Percentiles rank a stretch among this genome's conserved stretches.
Conservation (phyloP, 805 yeast genomes). For the Saccharomycopsis schoenii region DNA sequence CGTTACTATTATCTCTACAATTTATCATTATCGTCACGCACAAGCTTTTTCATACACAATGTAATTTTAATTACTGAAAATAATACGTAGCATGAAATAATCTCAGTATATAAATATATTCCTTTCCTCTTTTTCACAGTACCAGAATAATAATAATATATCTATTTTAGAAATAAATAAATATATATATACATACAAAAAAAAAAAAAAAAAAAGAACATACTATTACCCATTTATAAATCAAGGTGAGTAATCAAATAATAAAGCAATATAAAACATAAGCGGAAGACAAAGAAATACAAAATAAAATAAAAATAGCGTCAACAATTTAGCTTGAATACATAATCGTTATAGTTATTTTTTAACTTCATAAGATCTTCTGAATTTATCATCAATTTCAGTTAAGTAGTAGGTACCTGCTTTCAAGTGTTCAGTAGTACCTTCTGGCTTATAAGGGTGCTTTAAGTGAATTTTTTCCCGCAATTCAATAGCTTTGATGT, state of each 20-base stretch:
- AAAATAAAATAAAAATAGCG: neutral
- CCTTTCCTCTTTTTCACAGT: no score
- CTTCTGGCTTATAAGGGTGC: constrained; percentile 70
- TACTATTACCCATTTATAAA: neutral
- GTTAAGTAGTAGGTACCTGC: constrained; percentile 77
- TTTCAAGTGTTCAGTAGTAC: constrained; percentile 61
- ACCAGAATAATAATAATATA: no score
- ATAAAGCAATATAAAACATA: neutral
- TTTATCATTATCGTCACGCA: no score
- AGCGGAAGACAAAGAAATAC: neutral
- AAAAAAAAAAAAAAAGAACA: no score
- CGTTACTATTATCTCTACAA: no score
- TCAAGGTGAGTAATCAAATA: neutral
- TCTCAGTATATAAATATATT: no score
- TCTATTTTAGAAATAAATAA: neutral
- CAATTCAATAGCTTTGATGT: constrained; percentile 67
- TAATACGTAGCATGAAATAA: no score
- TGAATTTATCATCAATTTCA: constrained; percentile 77
- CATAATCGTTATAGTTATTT: neutral
- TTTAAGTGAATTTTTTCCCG: constrained; percentile 87
- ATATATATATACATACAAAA: no score
- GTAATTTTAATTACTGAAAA: no score
- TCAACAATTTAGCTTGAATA: neutral
- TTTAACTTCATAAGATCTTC: constrained; percentile 55
- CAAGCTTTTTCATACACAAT: no score